Base-by-base conservation (phyloP, 768 basidiomycete species). In the Agrocybe chaxingu region DNA sequence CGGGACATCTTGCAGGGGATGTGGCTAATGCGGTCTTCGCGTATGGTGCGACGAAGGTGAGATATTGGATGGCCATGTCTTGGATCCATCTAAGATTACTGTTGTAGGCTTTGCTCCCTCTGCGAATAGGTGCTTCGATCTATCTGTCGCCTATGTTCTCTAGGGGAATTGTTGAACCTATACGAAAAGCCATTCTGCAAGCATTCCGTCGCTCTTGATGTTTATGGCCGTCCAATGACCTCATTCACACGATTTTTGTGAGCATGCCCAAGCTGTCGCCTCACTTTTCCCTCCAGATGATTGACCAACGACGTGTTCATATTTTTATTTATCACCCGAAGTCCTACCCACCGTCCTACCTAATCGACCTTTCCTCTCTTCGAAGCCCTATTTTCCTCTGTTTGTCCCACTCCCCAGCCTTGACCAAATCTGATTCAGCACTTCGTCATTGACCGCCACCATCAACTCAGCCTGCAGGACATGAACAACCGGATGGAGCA, bases 21-120 rank as follows among this genome's bases (percentile, higher is more conserved):
- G 80, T 92, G 5, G 85, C 89, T 3, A 92, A 93, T 62, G 89
- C 83, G 2, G 79, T 92, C 7, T 71, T 91, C 42, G 92, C 92
- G 2, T 96, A 94, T 63, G 84, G 80, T 1, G 71, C 80, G 12
- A 87, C 85, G 44, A 93, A 93, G 78, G 92, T 87, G 58, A 48
- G 62, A 46, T 50, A 10, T 7, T 42, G 53, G 7, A 47, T 29
- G 36, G 18, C 9, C n/a, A 1, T 19, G 10, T 1, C 11, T 49
- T n/a, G 10, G 4, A 36, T 35, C 24, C 16, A 32, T 36, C 33
- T 41, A 4, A 18, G 51, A 41, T 44, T 32, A n/a, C 3, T 34
- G n/a, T 10, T 40, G 10, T 48, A 93, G 91, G 88, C 87, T 0
- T 60, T 92, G 8, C 63, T 92, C 4, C 91, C 91, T 11, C 59